Evolutionary conservation across 1,284 basidiomycete genomes (phyloP), one percentile per base, ranked within the genome.

Genomic region (Marasmius fiardii): DNA sequence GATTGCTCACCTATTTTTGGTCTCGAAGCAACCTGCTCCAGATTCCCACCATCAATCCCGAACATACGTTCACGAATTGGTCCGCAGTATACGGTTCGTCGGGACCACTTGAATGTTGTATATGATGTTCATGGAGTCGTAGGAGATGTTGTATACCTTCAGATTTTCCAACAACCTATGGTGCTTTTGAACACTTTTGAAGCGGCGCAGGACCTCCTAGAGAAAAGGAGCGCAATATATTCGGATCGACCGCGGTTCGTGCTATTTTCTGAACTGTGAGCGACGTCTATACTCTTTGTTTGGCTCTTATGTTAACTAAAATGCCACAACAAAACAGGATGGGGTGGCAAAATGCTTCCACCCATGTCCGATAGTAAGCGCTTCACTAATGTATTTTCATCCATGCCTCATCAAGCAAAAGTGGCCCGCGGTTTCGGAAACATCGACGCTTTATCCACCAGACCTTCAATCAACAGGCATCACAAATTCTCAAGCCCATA

Each of bases 381-480:
- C 21, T 16, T 5, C 12, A 28, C 35, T 45, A 7, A 16, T 33
- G 31, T 26, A 26, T 55, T 10, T 12, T 43, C 18, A 49, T 33
- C 35, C 14, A 45, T 41, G 49, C 56, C 43, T 49, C 43, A 48
- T 50, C 57, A 20, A 35, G n/a, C 58, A 50, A n/a, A 43, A 77
- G 75, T 63, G 76, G 76, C 23, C 74, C 71, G n/a, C 71, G 75
- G 34, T 79, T 80, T 64, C 72, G 75, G 58, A 75, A 72, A 61
- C 79, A 82, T 62, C 71, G 78, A 50, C 74, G 74, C n/a, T 74
- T 78, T 55, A 74, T 80, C 43, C 75, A 79, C 54, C 70, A 75
- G 55, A 69, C 71, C 20, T 78, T 81, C 60, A 80, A 79, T 64
- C 71, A 72, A 47, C 69, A 71, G 50, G 73, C 74, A 7, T 63